These are phyloP conservation scores for Orychophragmus violaceus DNA, from an alignment of 345 rosid genomes.

Conservation along the genomic window DNA sequence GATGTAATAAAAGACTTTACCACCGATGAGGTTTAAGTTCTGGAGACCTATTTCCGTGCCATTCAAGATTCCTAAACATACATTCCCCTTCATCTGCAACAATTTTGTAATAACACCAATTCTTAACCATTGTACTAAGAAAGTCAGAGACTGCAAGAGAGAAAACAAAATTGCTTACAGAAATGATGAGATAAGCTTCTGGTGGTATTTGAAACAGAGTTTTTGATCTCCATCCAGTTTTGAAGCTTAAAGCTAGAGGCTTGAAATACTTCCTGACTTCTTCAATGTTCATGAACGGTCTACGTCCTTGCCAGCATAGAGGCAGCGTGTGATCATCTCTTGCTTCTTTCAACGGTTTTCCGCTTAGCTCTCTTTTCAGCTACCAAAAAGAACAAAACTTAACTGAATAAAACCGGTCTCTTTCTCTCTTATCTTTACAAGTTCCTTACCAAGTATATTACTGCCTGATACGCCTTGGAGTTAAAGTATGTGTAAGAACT, in stretches of 20 bases:
- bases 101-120: too few species aligned
- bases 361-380: slow-evolving; percentile 48
- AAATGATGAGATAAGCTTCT: slow-evolving; percentile 70
- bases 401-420: not conserved
- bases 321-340: slow-evolving; percentile 65
- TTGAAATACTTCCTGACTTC: slow-evolving; percentile 80
- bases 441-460: slow-evolving; percentile 45
- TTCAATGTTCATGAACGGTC: slow-evolving; percentile 56
- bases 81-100: slow-evolving; percentile 69
- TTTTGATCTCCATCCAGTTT: slow-evolving; percentile 41
- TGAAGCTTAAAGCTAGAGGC: slow-evolving; percentile 54
- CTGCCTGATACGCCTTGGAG: slow-evolving; percentile 50
- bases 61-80: slow-evolving; percentile 79
- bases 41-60: slow-evolving; percentile 70
- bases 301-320: slow-evolving; percentile 83
- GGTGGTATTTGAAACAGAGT: slow-evolving; percentile 56
- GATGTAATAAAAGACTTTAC: slow-evolving; percentile 32
- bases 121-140: not conserved
- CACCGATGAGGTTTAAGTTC: slow-evolving; percentile 70
- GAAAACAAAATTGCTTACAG: slow-evolving; percentile 62
- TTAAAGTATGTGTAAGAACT: slow-evolving; percentile 88
- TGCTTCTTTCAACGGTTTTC: slow-evolving; percentile 56
- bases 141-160: not conserved
- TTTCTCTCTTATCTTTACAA: slow-evolving; percentile 5
- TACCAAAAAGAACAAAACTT: slow-evolving; percentile 11